phyloP scores from a whole-genome alignment of 2,329 filamentous ascomycete species.

The Claviceps spartinae region DNA sequence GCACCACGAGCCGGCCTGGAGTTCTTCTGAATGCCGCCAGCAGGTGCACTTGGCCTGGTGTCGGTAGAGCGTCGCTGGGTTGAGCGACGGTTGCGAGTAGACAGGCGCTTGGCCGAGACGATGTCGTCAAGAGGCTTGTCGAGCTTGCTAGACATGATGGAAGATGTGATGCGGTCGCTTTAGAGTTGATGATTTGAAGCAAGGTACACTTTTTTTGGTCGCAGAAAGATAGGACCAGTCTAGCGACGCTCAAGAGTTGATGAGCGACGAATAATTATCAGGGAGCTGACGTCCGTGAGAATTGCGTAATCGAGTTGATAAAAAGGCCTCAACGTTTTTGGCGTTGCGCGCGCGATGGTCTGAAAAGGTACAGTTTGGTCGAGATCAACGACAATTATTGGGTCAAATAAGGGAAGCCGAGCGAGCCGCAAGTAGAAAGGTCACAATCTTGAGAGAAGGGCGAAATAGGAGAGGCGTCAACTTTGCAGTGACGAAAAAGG shows the following conservation, averaged over 20 bases:
- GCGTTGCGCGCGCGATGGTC: conserved; percentile 1
- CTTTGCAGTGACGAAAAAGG: conserved; percentile 1
- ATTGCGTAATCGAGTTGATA: neutral
- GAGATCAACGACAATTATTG: neutral
- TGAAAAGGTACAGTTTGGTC: conserved; percentile 2
- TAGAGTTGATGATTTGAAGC: neutral
- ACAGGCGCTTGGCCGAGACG: conserved; percentile 60
- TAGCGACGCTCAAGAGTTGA: neutral
- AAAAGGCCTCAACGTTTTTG: neutral
- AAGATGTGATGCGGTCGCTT: conserved; percentile 11
- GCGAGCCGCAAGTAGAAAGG: neutral
- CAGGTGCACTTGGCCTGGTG: conserved; percentile 50
- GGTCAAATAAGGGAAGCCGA: neutral
- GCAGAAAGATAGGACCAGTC: neutral
- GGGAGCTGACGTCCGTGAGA: neutral
- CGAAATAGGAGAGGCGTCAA: neutral
- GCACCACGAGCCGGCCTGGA: conserved; percentile 46
- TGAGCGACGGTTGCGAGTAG: conserved; percentile 37
- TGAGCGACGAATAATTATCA: neutral
- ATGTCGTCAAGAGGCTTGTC: conserved; percentile 97
- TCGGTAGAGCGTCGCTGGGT: conserved; percentile 35
- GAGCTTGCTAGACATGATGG: conserved; percentile 83
- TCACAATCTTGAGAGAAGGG: neutral
- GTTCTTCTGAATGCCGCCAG: conserved; percentile 77
- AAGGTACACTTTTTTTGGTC: neutral